Evolutionary conservation across 257 asterid genomes (phyloP).

Genomic region (Coffea eugenioides): DNA sequence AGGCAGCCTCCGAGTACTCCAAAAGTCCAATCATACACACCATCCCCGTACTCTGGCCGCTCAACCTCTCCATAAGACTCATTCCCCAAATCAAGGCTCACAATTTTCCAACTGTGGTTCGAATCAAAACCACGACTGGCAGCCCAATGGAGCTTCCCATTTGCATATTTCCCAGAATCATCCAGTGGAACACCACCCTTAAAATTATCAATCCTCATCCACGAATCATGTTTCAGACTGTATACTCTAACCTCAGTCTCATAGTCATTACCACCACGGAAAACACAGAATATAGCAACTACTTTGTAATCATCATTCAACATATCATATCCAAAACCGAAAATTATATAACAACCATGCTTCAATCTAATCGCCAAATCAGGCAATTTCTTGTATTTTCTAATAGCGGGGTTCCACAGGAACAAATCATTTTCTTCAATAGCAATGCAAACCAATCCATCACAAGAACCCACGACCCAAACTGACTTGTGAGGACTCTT

Average conservation of each 20-base stretch:
- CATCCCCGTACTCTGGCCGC: constrained; percentile 31
- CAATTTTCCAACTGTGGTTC: constrained; percentile 35
- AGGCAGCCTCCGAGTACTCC: constrained; percentile 37
- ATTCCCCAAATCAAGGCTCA: constrained; percentile 41
- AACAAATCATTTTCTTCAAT: constrained; percentile 15
- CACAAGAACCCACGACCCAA: constrained; percentile 28
- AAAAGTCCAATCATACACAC: constrained; percentile 18
- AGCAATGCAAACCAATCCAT: constrained; percentile 31
- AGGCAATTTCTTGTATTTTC: constrained; percentile 18
- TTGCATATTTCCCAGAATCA: constrained; percentile 33
- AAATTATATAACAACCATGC: constrained; percentile 13
- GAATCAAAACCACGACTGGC: constrained; percentile 17
- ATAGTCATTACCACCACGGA: constrained; percentile 11
- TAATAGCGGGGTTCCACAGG: constrained; percentile 31
- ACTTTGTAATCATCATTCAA: constrained; percentile 47
- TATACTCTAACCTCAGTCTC: constrained; percentile 40
- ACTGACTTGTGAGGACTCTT: background rate
- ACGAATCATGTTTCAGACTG: constrained; percentile 42
- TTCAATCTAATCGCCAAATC: constrained; percentile 6
- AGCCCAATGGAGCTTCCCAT: constrained; percentile 65
- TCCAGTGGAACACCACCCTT: constrained; percentile 27
- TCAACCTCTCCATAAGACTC: constrained; percentile 39
- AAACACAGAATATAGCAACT: constrained; percentile 37
- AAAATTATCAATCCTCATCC: constrained; percentile 41
- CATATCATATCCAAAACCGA: constrained; percentile 36